phyloP scores from a whole-genome alignment of 345 rosid species.

The Bruguiera gymnorhiza region DNA sequence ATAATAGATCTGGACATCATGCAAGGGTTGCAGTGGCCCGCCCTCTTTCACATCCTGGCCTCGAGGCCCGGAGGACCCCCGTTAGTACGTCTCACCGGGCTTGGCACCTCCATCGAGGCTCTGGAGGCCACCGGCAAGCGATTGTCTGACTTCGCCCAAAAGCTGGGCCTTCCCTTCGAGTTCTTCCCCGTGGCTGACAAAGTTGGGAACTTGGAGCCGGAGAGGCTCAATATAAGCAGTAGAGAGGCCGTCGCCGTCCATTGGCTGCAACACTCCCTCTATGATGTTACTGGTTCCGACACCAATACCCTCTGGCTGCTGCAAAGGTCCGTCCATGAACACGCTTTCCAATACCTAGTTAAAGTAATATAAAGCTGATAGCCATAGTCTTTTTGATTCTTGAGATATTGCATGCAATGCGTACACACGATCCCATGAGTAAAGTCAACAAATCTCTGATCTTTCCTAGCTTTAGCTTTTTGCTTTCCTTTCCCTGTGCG shows the following conservation, averaged over 20 bases:
- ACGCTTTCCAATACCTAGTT: neutral
- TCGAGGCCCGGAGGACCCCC: constrained; percentile 95
- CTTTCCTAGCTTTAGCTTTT: too few species aligned
- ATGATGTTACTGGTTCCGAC: constrained; percentile 97
- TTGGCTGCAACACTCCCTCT: constrained; percentile 96
- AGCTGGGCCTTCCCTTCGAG: constrained; percentile 83
- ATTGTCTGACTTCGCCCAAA: constrained; percentile 81
- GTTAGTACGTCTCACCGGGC: constrained; percentile 85
- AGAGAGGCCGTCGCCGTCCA: constrained; percentile 96
- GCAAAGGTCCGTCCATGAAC: constrained; percentile 45
- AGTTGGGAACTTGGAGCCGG: constrained; percentile 81
- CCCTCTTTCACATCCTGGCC: constrained; percentile 85
- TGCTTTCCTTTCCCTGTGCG: too few species aligned
- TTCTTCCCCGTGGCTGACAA: constrained; percentile 81
- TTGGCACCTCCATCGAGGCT: constrained; percentile 85
- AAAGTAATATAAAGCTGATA: neutral
- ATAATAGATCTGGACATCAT: constrained; percentile 92
- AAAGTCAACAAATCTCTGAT: neutral
- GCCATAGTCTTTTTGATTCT: neutral
- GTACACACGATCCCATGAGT: constrained; percentile 18
- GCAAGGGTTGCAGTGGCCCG: constrained; percentile 99
- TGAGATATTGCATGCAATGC: neutral
- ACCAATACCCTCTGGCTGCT: constrained; percentile 74
- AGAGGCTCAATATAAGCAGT: constrained; percentile 67
- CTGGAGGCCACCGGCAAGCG: constrained; percentile 93